phyloP scores from a whole-genome alignment of 2,329 filamentous ascomycete genomes.

The Clarireedia homoeocarpa region DNA sequence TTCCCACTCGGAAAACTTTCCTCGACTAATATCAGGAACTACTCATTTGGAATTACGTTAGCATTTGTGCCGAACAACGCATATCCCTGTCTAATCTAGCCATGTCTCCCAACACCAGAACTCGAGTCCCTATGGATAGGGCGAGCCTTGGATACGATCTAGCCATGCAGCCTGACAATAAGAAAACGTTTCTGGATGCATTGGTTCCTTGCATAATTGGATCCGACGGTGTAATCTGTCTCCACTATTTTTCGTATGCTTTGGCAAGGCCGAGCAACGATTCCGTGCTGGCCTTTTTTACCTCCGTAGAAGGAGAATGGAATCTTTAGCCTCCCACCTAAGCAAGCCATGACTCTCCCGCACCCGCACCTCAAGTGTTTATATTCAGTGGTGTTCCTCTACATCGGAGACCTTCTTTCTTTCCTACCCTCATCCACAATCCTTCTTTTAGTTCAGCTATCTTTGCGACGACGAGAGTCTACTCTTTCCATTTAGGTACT shows the following conservation, averaged over 20 bases:
- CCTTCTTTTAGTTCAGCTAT: neutral
- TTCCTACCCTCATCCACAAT: neutral
- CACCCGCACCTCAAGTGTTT: neutral
- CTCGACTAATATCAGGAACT: neutral
- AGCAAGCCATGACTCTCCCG: neutral
- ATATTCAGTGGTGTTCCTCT: neutral
- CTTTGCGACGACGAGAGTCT: neutral
- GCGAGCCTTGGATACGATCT: neutral
- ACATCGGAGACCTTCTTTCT: neutral
- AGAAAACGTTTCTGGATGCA: conserved; percentile 6
- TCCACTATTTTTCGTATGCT: conserved; percentile 1
- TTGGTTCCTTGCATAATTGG: neutral
- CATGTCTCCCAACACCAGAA: neutral
- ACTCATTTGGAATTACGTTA: neutral
- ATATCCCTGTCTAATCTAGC: neutral
- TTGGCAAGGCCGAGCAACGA: neutral
- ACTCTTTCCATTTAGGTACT: neutral
- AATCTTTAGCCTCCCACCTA: neutral
- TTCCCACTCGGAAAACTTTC: conserved; percentile 2
- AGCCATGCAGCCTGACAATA: conserved; percentile 1
- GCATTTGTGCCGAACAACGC: neutral
- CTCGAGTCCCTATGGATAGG: neutral
- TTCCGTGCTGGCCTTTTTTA: neutral
- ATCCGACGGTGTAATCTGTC: neutral
- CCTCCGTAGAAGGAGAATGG: neutral